These are phyloP conservation scores for Ophiostoma sp. DNA, from an alignment of 2,329 filamentous ascomycete species.

Conservation along the genomic window DNA sequence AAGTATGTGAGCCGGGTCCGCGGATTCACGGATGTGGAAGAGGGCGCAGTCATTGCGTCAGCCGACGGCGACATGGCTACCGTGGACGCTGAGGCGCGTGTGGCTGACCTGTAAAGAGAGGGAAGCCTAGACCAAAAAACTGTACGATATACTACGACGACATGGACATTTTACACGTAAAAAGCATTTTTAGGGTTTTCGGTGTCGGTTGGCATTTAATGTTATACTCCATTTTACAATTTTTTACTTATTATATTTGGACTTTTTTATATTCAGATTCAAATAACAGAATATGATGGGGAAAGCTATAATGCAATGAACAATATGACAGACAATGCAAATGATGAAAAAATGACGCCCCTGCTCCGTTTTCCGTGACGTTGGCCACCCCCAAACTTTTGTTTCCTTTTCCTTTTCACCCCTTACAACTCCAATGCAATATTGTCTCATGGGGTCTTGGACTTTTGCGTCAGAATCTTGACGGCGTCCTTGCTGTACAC, in stretches of 20 bases:
- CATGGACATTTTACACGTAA: constrained; percentile 1
- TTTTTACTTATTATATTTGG: too few species aligned
- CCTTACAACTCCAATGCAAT: neutral
- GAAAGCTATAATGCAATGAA: constrained; percentile 15
- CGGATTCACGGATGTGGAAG: constrained; percentile 22
- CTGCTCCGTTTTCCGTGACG: neutral
- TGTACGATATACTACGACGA: constrained; percentile 15
- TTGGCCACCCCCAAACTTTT: neutral
- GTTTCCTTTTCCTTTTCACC: neutral
- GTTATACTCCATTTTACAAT: neutral
- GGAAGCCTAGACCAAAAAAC: neutral
- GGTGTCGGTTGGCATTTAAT: neutral
- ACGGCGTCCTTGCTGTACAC: constrained; percentile 88
- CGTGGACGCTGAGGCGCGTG: constrained; percentile 44
- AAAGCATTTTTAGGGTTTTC: constrained; percentile 2
- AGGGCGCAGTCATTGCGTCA: constrained; percentile 22
- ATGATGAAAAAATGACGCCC: neutral
- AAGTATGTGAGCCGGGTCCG: constrained; percentile 54
- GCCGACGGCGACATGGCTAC: constrained; percentile 42
- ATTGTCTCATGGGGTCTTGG: constrained; percentile 20
- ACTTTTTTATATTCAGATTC: neutral
- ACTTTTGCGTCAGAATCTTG: constrained; percentile 64
- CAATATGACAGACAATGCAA: neutral
- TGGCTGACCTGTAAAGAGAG: constrained; percentile 38
- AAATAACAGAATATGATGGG: neutral